These are phyloP conservation scores for Apiospora aurea DNA, from an alignment of 2,329 filamentous ascomycete species.

Conservation along the genomic window DNA sequence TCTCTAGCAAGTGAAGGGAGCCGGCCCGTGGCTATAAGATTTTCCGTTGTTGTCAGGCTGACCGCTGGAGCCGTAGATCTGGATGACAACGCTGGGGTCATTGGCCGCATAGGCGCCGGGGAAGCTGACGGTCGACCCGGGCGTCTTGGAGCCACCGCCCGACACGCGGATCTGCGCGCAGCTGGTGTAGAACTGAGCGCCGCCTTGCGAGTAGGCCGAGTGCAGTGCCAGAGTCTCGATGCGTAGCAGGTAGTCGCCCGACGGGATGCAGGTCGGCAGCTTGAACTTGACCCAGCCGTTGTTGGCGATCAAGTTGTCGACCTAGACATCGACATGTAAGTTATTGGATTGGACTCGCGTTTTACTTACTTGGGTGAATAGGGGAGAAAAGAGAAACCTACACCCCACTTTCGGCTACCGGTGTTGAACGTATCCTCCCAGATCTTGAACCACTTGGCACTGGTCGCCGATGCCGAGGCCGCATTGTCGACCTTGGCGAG, in stretches of 20 bases:
- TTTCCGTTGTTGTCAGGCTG: constrained; percentile 51
- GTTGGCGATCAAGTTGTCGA: constrained; percentile 47
- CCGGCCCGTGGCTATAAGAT: constrained; percentile 41
- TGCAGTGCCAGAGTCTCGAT: constrained; percentile 62
- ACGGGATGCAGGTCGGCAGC: constrained; percentile 57
- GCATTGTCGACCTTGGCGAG: constrained; percentile 61
- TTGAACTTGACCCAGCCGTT: constrained; percentile 55
- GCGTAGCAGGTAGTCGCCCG: constrained; percentile 62
- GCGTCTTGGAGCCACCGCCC: constrained; percentile 47
- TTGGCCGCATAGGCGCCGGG: constrained; percentile 52
- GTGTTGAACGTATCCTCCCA: constrained; percentile 56
- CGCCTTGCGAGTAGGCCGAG: constrained; percentile 48
- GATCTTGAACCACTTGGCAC: constrained; percentile 63
- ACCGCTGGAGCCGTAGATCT: constrained; percentile 53
- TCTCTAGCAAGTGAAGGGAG: constrained; percentile 22
- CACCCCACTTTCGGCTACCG: constrained; percentile 54
- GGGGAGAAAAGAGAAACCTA: constrained; percentile 42
- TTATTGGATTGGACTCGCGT: constrained; percentile 34
- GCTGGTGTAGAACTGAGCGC: constrained; percentile 50
- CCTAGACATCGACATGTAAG: neutral
- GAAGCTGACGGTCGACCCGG: constrained; percentile 50
- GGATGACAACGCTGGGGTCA: constrained; percentile 54
- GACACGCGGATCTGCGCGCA: constrained; percentile 51
- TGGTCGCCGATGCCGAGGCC: constrained; percentile 48
- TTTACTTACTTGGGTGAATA: constrained; percentile 25